Conservation (phyloP, 106 monocot species). For the Phalaenopsis equestris region DNA sequence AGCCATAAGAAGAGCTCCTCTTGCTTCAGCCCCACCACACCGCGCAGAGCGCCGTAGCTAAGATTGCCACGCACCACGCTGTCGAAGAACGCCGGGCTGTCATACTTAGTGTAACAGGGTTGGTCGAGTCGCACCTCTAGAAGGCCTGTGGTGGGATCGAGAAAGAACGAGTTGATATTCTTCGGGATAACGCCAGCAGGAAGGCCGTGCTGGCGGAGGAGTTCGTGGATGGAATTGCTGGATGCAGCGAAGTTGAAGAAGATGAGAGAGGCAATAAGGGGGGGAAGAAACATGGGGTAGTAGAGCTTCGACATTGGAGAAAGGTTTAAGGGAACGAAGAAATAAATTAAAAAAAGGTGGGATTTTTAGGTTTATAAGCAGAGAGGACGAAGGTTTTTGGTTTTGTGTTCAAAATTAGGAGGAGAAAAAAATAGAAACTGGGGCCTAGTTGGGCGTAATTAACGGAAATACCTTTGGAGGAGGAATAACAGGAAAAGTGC, state of each 20-base stretch:
- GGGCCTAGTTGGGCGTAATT: not conserved
- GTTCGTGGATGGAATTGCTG: slow-evolving; percentile 30
- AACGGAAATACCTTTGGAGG: not conserved
- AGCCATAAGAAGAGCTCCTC: slow-evolving; percentile 96
- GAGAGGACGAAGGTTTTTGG: not conserved
- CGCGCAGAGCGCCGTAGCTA: slow-evolving; percentile 60
- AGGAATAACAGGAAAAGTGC: too few species aligned
- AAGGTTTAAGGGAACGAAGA: not conserved
- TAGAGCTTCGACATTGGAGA: not conserved
- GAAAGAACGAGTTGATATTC: slow-evolving; percentile 34
- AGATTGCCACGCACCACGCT: slow-evolving; percentile 54
- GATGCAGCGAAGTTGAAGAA: not conserved
- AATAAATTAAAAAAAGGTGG: not conserved
- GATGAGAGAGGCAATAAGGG: not conserved
- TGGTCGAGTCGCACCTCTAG: slow-evolving; percentile 42
- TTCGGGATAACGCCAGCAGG: slow-evolving; percentile 69
- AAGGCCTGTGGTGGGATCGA: slow-evolving; percentile 38
- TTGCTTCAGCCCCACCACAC: slow-evolving; percentile 62
- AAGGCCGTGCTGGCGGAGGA: slow-evolving; percentile 57
- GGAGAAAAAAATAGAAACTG: not conserved
- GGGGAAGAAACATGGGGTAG: not conserved
- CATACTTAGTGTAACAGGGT: slow-evolving; percentile 67
- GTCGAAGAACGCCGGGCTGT: slow-evolving; percentile 58
- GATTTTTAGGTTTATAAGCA: not conserved
- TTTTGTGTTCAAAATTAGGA: not conserved